Percentiles rank a stretch among this genome's conserved stretches.
Conservation (phyloP, 2,329 filamentous ascomycete species). For the Paraconiothyrium sp. region DNA sequence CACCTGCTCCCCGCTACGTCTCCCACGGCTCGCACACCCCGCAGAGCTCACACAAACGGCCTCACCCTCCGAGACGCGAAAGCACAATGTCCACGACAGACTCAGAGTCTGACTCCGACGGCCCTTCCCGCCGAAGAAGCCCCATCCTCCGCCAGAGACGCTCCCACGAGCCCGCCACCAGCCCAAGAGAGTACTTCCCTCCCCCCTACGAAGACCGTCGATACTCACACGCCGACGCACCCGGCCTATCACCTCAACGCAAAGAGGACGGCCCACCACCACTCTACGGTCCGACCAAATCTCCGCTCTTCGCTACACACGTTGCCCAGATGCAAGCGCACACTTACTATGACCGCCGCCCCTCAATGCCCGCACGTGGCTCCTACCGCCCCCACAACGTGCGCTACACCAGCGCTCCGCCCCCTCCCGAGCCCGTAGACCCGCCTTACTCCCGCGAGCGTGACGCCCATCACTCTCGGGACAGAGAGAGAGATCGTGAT, state of each 20-base stretch:
- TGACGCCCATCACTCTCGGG: constrained; percentile 20
- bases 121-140: constrained; percentile 35
- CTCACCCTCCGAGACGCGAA: constrained; percentile 44
- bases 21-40: not conserved
- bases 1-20: constrained; percentile 32
- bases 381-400: constrained; percentile 38
- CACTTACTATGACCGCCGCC: constrained; percentile 43
- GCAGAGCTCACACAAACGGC: constrained; percentile 39
- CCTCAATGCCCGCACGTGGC: constrained; percentile 35
- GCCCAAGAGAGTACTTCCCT: constrained; percentile 51
- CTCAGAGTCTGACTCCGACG: constrained; percentile 43
- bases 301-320: constrained; percentile 58
- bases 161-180: constrained; percentile 54
- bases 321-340: constrained; percentile 52
- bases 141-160: constrained; percentile 51
- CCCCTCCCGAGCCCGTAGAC: constrained; percentile 31
- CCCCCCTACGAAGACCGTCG: constrained; percentile 43
- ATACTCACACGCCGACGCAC: constrained; percentile 34
- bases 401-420: constrained; percentile 31
- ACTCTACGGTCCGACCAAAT: constrained; percentile 56
- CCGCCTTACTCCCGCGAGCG: constrained; percentile 29
- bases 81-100: constrained; percentile 45
- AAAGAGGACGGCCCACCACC: constrained; percentile 31
- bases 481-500: constrained; percentile 24
- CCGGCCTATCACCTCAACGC: constrained; percentile 14